Percentiles rank a stretch among this genome's conserved stretches.
Evolutionary conservation across 78 protist species (phyloP).

Genomic region (Planoprotostelium fungivorum): DNA sequence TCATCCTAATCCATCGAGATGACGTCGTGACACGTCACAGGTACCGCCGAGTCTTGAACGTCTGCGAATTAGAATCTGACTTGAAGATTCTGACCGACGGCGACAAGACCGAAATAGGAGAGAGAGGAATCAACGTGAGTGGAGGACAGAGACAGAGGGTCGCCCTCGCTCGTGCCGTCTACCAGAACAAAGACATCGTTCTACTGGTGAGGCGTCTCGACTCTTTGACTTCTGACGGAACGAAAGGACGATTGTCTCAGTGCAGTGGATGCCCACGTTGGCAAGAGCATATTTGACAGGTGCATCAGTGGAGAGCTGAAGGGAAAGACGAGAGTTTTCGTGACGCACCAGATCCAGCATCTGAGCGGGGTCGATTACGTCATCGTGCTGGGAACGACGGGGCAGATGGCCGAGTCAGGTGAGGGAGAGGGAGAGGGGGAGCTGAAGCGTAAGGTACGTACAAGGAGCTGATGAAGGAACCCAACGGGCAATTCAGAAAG

Average conservation of each 20-base stretch:
- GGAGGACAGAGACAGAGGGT: constrained; percentile 98
- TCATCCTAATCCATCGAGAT: too few species aligned
- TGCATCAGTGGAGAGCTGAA: constrained; percentile 46
- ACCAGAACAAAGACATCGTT: constrained; percentile 68
- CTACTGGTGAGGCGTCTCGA: constrained; percentile 56
- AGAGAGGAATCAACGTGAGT: constrained; percentile 79
- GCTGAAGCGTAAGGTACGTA: background rate
- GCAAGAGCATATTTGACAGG: constrained; percentile 52
- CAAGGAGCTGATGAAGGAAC: background rate
- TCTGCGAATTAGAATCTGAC: constrained; percentile 78
- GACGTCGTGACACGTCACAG: too few species aligned
- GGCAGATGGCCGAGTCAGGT: constrained; percentile 59
- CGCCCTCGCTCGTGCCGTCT: constrained; percentile 84
- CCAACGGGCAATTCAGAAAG: background rate
- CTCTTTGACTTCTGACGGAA: constrained; percentile 80
- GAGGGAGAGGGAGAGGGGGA: constrained; percentile 8
- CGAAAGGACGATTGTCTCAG: constrained; percentile 77
- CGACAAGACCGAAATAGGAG: constrained; percentile 90
- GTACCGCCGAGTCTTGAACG: constrained; percentile 62
- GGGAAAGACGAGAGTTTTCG: constrained; percentile 70
- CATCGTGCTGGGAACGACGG: constrained; percentile 79
- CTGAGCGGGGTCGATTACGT: constrained; percentile 46
- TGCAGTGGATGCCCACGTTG: constrained; percentile 88
- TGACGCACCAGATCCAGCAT: constrained; percentile 70
- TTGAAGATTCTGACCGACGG: constrained; percentile 68